These are phyloP conservation scores for Penicillium frequentans DNA, from an alignment of 2,329 filamentous ascomycete genomes.

Conservation along the genomic window DNA sequence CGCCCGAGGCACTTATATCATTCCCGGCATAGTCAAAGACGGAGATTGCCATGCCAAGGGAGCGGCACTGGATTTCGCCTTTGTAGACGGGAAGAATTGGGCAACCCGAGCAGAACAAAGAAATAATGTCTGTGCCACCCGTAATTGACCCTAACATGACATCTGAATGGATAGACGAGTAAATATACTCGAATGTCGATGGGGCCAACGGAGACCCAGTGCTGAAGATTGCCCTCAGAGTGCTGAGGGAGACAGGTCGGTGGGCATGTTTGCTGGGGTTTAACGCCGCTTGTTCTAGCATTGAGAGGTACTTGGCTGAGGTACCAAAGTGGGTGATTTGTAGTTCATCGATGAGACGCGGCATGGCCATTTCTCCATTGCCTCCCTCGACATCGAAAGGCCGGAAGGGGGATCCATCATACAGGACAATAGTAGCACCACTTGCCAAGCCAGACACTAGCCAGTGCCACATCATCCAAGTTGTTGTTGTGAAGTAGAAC, in stretches of 20 bases:
- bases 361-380: slow-evolving; percentile 76
- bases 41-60: slow-evolving; percentile 74
- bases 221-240: slow-evolving; percentile 83
- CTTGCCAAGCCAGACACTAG: slow-evolving; percentile 80
- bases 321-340: slow-evolving; percentile 92
- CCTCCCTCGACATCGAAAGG: slow-evolving; percentile 57
- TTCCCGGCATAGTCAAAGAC: slow-evolving; percentile 58
- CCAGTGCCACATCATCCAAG: slow-evolving; percentile 99
- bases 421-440: slow-evolving; percentile 80
- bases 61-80: slow-evolving; percentile 76
- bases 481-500: slow-evolving; percentile 92
- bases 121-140: slow-evolving; percentile 94
- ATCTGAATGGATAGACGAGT: slow-evolving; percentile 73
- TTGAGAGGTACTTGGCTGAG: slow-evolving; percentile 86
- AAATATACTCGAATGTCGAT: slow-evolving; percentile 89
- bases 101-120: slow-evolving; percentile 84
- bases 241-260: slow-evolving; percentile 39
- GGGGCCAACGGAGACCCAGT: slow-evolving; percentile 91
- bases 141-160: slow-evolving; percentile 92
- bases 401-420: slow-evolving; percentile 88
- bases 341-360: slow-evolving; percentile 75
- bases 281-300: slow-evolving; percentile 77
- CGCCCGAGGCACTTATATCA: slow-evolving; percentile 60
- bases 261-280: slow-evolving; percentile 56
- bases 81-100: slow-evolving; percentile 70